Evolutionary conservation across 2,329 filamentous ascomycete species (phyloP).

Genomic region (Kalaharituber pfeilii): DNA sequence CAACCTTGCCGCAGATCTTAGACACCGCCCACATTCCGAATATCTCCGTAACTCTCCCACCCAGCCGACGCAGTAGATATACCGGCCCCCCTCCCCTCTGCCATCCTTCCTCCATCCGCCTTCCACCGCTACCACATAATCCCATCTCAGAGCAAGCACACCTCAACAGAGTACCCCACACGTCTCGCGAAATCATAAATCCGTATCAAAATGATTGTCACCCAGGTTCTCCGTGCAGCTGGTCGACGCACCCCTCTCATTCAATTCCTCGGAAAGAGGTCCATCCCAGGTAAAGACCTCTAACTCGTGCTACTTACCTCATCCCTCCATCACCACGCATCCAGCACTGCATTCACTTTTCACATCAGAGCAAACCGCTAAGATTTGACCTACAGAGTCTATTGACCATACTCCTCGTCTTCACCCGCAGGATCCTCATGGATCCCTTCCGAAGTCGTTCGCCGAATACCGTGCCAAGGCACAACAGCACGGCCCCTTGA

Average conservation of each 20-base stretch:
- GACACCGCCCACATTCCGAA: background rate
- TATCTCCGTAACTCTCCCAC: background rate
- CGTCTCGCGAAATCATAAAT: background rate
- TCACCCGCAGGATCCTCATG: constrained; percentile 53
- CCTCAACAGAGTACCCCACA: background rate
- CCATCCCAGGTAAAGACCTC: constrained; percentile 41
- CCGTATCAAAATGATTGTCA: constrained; percentile 36
- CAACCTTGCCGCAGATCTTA: background rate
- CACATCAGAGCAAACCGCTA: constrained; percentile 8
- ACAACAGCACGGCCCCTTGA: constrained; percentile 59
- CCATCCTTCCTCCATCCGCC: background rate
- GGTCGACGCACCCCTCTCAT: constrained; percentile 42
- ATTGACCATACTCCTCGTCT: constrained; percentile 56
- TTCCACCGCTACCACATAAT: background rate
- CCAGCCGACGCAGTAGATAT: background rate
- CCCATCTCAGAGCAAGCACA: background rate
- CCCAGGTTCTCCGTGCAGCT: constrained; percentile 40
- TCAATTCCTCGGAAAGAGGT: constrained; percentile 43
- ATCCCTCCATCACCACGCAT: constrained; percentile 1
- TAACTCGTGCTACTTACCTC: constrained; percentile 17
- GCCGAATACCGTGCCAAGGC: constrained; percentile 61
- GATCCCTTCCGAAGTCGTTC: constrained; percentile 51
- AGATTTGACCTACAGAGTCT: constrained; percentile 34
- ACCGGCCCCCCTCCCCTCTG: background rate
- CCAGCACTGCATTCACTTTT: constrained; percentile 9